Evolutionary conservation across 2,329 filamentous ascomycete genomes (phyloP).

Genomic region (Macrophomina pseudophaseolina): DNA sequence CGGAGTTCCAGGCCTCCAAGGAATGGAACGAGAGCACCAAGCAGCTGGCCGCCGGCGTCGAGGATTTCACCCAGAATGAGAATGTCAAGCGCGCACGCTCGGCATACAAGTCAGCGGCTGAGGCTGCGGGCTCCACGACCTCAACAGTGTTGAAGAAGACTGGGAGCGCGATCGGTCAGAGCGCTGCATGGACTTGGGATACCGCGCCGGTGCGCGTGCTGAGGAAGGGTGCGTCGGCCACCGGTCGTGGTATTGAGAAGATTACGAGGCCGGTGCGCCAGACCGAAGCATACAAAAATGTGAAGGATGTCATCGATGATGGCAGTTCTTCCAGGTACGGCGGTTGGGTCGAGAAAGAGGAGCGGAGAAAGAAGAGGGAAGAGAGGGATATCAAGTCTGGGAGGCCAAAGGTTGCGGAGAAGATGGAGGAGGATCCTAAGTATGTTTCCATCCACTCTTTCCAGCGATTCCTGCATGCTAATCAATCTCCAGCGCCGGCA

Average conservation of each 20-base stretch:
- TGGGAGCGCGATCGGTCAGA: conserved; percentile 83
- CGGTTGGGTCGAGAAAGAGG: conserved; percentile 96
- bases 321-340: conserved; percentile 95
- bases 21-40: conserved; percentile 99
- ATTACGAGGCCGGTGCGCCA: conserved; percentile 93
- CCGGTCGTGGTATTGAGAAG: conserved; percentile 87
- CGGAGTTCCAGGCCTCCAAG: conserved; percentile 94
- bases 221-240: conserved; percentile 81
- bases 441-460: conserved; percentile 56
- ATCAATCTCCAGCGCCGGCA: conserved; percentile 73
- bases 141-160: conserved; percentile 83
- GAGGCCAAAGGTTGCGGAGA: conserved; percentile 42
- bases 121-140: conserved; percentile 78
- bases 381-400: conserved; percentile 64
- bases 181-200: conserved; percentile 97
- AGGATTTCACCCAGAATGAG: conserved; percentile 92
- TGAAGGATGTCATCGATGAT: conserved; percentile 96
- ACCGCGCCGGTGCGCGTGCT: conserved; percentile 91
- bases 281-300: conserved; percentile 89
- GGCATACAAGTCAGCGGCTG: conserved; percentile 85
- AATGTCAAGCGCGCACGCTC: conserved; percentile 83
- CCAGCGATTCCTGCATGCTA: conserved; percentile 33
- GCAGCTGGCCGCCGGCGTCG: conserved; percentile 83
- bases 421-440: conserved; percentile 53
- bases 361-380: conserved; percentile 80